Base-by-base conservation (phyloP, 805 yeast genomes). In the Suhomyces faveliae region DNA sequence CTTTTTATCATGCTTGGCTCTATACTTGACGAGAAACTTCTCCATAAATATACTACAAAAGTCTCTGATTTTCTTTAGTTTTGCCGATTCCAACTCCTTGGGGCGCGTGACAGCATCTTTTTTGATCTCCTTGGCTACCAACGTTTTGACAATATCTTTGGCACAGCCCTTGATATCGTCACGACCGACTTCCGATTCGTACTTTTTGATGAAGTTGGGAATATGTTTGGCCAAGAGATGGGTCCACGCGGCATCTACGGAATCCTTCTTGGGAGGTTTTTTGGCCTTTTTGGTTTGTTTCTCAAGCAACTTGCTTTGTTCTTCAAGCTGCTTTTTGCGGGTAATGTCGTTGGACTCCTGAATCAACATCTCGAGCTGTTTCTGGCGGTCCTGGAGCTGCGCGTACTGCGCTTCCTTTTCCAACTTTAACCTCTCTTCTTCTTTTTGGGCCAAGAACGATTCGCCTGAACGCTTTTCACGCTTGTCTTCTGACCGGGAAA, bases 131-230 rank as follows among this genome's bases (percentile, higher is more conserved):
- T 92, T 94, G 4, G 76, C 74, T 0, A 83, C 80, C 39, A 94
- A 70, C 0, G 73, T 67, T 52, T 82, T 78, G 4, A 85, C 89
- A 48, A 92, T 81, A 43, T 90, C 96, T 51, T 81, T 79, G 2
- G 96, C 88, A 66, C 90, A 85, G 33, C 77, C 77, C 66, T 91
- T 92, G 44, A 89, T 60, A 47, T 81, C 76, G 4, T 87, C 96
- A 49, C 81, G 83, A 4, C 89, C 90, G 19, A 92, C 72, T 46
- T 81, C 83, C 2, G 72, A 61, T 53, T 81, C 85, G 63, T 85
- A 81, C 54, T 79, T 80, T 53, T 83, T 82, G 46, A 91, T 73
- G 59, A 87, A 65, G 58, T 90, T 89, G 8, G 97, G 97, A 9
- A 92, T 87, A 55, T 80, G 73, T 12, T 75, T 67, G 1, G 97